A percentile compares a stretch with the other conserved stretches of the same genome.
These are phyloP conservation scores for Chiua virens DNA, from an alignment of 768 basidiomycete genomes.

Conservation along the genomic window DNA sequence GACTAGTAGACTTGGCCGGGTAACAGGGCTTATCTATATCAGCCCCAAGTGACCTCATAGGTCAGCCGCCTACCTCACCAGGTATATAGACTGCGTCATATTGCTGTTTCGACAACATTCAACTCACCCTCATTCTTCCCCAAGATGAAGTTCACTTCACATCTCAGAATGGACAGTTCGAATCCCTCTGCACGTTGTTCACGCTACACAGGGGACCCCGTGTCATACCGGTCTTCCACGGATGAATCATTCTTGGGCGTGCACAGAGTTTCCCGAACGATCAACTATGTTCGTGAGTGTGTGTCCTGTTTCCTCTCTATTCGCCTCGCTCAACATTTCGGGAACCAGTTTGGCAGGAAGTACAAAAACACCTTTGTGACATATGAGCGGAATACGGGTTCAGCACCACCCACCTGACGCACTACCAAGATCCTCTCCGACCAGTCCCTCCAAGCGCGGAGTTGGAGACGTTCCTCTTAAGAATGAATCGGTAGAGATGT, in stretches of 20 bases:
- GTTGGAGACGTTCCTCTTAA: slow-evolving; percentile 25
- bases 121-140: not conserved
- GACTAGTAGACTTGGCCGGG: no score
- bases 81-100: slow-evolving; percentile 6
- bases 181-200: slow-evolving; percentile 10
- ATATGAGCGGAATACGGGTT: slow-evolving; percentile 44
- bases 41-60: not conserved
- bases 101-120: not conserved
- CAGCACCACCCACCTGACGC: slow-evolving; percentile 28
- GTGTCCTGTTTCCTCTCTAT: not conserved
- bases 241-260: not conserved
- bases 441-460: slow-evolving; percentile 6
- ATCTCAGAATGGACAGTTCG: not conserved
- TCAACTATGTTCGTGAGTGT: slow-evolving; percentile 5
- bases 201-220: not conserved
- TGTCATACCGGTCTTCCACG: not conserved
- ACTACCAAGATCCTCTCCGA: slow-evolving; percentile 3
- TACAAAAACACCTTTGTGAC: slow-evolving; percentile 39
- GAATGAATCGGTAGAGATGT: slow-evolving; percentile 32
- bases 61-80: slow-evolving; percentile 14
- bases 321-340: not conserved
- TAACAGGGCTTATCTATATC: no score
- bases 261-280: not conserved
- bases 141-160: slow-evolving; percentile 5
- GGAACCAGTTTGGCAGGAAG: slow-evolving; percentile 37